These are phyloP conservation scores for Chlamydomonas applanata DNA, from an alignment of 139 green algal genomes.

Conservation along the genomic window DNA sequence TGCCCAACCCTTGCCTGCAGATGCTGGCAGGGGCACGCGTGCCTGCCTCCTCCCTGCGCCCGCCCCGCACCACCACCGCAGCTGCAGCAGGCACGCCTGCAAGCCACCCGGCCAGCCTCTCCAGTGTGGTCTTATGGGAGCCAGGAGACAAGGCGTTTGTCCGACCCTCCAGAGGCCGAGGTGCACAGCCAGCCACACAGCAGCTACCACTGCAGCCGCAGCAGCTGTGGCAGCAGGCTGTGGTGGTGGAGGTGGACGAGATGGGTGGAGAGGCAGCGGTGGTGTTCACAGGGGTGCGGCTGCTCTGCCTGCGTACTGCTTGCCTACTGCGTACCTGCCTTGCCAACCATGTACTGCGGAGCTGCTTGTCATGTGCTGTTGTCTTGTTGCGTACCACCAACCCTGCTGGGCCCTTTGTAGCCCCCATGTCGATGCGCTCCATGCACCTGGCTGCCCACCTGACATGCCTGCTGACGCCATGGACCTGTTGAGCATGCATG, in stretches of 20 bases:
- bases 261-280: not conserved
- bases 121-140: no score
- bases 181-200: conserved; percentile 7
- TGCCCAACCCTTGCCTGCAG: no score
- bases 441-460: not conserved
- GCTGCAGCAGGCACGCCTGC: no score
- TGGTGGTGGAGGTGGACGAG: not conserved
- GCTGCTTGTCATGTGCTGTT: not conserved
- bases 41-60: not conserved
- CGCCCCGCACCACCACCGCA: not conserved
- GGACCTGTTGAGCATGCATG: not conserved
- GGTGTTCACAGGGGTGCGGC: not conserved
- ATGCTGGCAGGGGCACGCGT: not conserved
- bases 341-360: no score
- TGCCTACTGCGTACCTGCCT: no score
- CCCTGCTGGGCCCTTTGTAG: no score
- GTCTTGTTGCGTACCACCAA: no score
- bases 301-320: not conserved
- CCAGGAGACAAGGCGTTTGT: no score
- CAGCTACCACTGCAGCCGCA: not conserved
- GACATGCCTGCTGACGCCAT: not conserved
- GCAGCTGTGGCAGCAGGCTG: conserved; percentile 2
- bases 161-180: not conserved
- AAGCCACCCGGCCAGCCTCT: no score
- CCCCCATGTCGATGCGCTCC: no score